Evolutionary conservation across 441 rosid genomes (phyloP), one percentile per base, ranked within the genome.

Genomic region (Omphalea diandra): DNA sequence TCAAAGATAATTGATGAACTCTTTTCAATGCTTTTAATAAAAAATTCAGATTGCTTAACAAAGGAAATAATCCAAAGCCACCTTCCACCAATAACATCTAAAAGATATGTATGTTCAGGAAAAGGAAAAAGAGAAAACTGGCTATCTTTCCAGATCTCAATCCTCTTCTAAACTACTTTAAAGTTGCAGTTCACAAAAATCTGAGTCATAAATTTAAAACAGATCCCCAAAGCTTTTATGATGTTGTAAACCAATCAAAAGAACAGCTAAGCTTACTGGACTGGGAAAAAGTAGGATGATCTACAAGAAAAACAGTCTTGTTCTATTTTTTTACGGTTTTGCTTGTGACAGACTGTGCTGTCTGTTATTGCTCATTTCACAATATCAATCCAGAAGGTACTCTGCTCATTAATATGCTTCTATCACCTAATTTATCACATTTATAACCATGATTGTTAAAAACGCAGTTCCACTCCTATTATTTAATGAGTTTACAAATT

Each of bases 1-100:
- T 77, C 64, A 71, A 63, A 72, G 29, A 49, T 33, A 55, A 53
- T 52, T 29, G 47, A 44, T 31, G 20, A 68, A 58, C 26, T 69
- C 33, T 24, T 50, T 50, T 46, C 49, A 33, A 18, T 6, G 11
- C 58, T 22, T 49, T 49, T 29, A 55, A 62, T 65, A 38, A 59
- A 20, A 31, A 27, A n/a, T n/a, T 10, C 9, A 2, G 55, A 12
- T 56, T 49, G 40, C 59, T 50, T 35, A 36, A 40, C n/a, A 53
- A 17, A 32, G 18, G 9, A 36, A 36, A 46, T 31, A 64, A 58
- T 29, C 56, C 10, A 35, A 35, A 17, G 67, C 35, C n/a, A 67
- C 17, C 33, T 31, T 47, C 47, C 62, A 40, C 44, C 54, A 44
- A 46, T 29, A 29, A 11, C 24, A 47, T 46, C 27, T 32, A 29